Evolutionary conservation across 192 early-diverging fungal species (phyloP).

Genomic region (Spizellomyces sp.): DNA sequence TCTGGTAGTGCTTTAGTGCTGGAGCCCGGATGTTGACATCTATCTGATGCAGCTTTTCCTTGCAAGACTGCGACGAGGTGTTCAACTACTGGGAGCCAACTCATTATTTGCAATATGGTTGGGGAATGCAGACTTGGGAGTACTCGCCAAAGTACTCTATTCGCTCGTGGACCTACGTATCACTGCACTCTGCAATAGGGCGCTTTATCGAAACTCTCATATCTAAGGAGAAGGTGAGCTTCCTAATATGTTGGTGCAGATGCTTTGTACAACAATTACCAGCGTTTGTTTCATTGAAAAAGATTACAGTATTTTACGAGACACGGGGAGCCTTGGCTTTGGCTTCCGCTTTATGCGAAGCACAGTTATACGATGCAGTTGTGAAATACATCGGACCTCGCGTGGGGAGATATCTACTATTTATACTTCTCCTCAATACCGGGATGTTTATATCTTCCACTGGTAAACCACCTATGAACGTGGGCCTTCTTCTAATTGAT

Average conservation of each 20-base stretch:
- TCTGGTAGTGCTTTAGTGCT: not conserved
- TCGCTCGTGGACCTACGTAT: conserved; percentile 83
- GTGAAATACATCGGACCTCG: conserved; percentile 61
- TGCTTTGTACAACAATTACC: not conserved
- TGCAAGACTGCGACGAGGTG: conserved; percentile 83
- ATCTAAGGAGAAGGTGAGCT: conserved; percentile 22
- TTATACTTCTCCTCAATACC: conserved; percentile 68
- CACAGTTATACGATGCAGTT: conserved; percentile 66
- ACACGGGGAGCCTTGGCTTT: conserved; percentile 67
- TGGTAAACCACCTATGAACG: conserved; percentile 48
- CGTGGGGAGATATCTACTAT: conserved; percentile 67
- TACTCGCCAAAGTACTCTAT: conserved; percentile 88
- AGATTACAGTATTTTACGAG: conserved; percentile 61
- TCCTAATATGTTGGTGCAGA: too few species aligned
- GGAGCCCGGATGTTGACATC: not conserved
- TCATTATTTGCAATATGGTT: conserved; percentile 82
- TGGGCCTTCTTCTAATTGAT: not conserved
- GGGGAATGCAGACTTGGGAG: conserved; percentile 95
- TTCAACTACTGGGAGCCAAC: conserved; percentile 98
- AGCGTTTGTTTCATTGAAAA: conserved; percentile 12
- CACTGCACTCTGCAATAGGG: conserved; percentile 55
- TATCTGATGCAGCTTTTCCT: not conserved
- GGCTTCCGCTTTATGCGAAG: conserved; percentile 68
- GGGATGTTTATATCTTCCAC: conserved; percentile 86
- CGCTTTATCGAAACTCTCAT: conserved; percentile 25